These are phyloP conservation scores for Tilletia setariae DNA, from an alignment of 1,284 basidiomycete genomes.

Conservation along the genomic window DNA sequence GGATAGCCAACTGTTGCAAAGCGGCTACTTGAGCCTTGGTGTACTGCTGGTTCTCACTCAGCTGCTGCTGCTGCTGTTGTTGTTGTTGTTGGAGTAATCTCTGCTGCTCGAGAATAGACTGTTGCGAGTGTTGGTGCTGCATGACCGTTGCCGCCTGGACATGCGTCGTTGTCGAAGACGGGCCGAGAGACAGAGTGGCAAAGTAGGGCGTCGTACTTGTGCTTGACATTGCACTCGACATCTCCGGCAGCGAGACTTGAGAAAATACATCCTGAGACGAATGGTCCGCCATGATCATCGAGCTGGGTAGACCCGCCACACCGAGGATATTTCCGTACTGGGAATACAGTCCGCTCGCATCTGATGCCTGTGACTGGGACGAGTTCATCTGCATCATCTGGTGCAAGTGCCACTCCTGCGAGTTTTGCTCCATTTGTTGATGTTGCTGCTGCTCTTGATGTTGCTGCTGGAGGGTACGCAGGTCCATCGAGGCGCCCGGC, in stretches of 20 bases:
- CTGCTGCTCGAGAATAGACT: neutral
- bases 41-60: neutral
- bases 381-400: constrained; percentile 9
- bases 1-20: neutral
- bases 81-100: constrained; percentile 4
- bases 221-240: neutral
- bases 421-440: neutral
- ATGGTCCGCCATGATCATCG: neutral
- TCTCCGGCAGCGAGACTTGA: neutral
- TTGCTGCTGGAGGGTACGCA: neutral
- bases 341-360: constrained; percentile 4
- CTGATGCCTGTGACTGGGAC: constrained; percentile 8
- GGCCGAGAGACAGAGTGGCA: neutral
- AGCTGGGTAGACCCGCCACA: neutral
- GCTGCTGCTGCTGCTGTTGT: neutral
- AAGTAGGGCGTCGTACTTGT: neutral
- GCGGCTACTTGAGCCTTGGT: neutral
- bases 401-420: neutral
- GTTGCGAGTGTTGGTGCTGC: constrained; percentile 7
- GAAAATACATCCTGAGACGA: neutral
- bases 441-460: constrained; percentile 2
- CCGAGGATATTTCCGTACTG: constrained; percentile 4
- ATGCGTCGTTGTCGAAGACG: neutral
- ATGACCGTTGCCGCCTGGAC: neutral
- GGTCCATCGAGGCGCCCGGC: neutral